Conservation (phyloP, 2,329 filamentous ascomycete genomes). For the Stromatinia cepivora region DNA sequence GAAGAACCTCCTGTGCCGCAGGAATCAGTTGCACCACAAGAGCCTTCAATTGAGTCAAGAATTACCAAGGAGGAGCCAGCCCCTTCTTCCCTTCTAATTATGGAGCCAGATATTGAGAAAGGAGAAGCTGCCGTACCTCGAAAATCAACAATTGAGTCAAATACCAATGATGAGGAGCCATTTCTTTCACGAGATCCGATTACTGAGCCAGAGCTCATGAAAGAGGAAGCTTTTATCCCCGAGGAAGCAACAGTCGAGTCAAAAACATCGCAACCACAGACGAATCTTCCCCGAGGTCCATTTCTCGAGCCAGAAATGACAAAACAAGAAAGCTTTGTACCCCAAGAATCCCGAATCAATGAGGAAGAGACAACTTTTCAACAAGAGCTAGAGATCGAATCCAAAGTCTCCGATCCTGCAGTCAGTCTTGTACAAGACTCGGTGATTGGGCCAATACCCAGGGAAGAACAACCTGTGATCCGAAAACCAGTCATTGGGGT, state of each 20-base stretch:
- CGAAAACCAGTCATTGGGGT: not conserved
- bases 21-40: not conserved
- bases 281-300: too few relatives aligned
- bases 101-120: not conserved
- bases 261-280: not conserved
- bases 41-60: not conserved
- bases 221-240: not conserved
- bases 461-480: not conserved
- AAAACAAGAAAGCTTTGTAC: conserved; percentile 2
- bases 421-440: not conserved
- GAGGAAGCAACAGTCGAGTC: not conserved
- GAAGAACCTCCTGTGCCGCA: not conserved
- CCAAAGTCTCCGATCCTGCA: not conserved
- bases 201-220: not conserved
- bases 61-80: not conserved
- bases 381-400: not conserved
- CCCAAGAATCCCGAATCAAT: conserved; percentile 4
- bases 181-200: not conserved
- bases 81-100: not conserved
- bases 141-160: not conserved
- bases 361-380: not conserved
- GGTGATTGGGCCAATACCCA: not conserved
- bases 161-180: not conserved
- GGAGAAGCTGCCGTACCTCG: not conserved
- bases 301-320: not conserved